Percentiles rank a stretch among this genome's conserved stretches.
phyloP scores from a whole-genome alignment of 768 basidiomycete species.

The Kwoniella dejecticola region DNA sequence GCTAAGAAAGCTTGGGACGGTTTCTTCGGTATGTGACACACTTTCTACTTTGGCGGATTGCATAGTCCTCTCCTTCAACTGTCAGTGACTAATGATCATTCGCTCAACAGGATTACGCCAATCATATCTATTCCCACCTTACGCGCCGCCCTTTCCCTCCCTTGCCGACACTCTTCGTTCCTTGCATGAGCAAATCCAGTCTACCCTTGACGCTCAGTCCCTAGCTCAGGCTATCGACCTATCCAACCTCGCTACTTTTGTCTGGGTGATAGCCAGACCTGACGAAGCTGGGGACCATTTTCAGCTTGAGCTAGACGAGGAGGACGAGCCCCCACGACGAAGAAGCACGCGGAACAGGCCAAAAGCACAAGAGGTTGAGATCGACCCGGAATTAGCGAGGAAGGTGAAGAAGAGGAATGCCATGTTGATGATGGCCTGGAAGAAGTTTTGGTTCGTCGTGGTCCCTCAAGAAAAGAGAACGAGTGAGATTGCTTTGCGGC shows the following conservation, averaged over 20 bases:
- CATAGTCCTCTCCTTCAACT: no score
- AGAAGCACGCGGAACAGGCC: constrained; percentile 3
- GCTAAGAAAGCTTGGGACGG: constrained; percentile 25
- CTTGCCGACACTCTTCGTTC: constrained; percentile 18
- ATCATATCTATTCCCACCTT: constrained; percentile 34
- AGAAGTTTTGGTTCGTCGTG: constrained; percentile 40
- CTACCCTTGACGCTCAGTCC: constrained; percentile 7
- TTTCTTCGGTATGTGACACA: constrained; percentile 13
- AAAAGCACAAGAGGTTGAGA: constrained; percentile 6
- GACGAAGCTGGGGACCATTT: constrained; percentile 31
- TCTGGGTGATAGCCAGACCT: constrained; percentile 34
- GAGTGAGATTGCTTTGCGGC: constrained; percentile 21
- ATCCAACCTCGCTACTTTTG: constrained; percentile 40
- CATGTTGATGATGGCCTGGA: constrained; percentile 37
- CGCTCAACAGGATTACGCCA: constrained; percentile 23
- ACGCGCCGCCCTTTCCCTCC: constrained; percentile 29
- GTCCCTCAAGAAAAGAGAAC: constrained; percentile 25
- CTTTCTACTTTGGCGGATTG: neutral
- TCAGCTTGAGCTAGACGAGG: constrained; percentile 7
- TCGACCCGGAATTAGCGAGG: neutral
- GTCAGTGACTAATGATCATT: no score
- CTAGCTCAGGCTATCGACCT: constrained; percentile 13
- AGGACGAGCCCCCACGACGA: constrained; percentile 1
- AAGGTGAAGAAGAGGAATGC: constrained; percentile 33
- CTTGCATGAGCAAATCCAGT: constrained; percentile 18